Evolutionary conservation across 176 grass and related monocot genomes (phyloP), one percentile per base, ranked within the genome.

Genomic region (Oryza australiensis): DNA sequence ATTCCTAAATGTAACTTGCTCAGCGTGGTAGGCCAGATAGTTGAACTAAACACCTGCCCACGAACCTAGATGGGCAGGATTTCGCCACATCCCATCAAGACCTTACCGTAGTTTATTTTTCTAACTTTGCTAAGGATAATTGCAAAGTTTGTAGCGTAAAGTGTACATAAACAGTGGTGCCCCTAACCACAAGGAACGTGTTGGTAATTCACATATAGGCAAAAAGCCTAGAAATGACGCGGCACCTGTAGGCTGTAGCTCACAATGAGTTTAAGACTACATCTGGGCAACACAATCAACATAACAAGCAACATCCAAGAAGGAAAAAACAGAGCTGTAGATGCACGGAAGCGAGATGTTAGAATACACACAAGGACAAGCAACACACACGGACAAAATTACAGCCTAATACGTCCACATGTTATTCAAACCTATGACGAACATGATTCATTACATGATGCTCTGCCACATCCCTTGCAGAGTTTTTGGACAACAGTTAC

Each of bases 401-500:
- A 85, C 18, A 80, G 13, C 24, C 72, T 75, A 55, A 81, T 70
- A 70, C 51, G 51, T 71, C 49, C 77, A 85, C 62, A 68, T 70
- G 40, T 69, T 80, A 71, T 73, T 85, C 71, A 89, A 80, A 51
- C 70, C 76, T 76, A 75, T 64, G 34, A 42, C 59, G 2, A 68
- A 60, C 62, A 49, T 18, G 15, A 43, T 78, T 51, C 35, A 77
- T 33, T 88, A 78, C 88, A 86, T 33, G 15, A 51, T 24, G 55
- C 72, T 81, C 82, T 78, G 78, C 83, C 59, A 37, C 62, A 68
- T 60, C 67, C 67, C 74, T 62, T 28, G 57, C 66, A 77, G 83
- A 86, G 83, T 86, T 79, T 74, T 51, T 27, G 4, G n/a, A 79
- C 49, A 86, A 0, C 45, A 32, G 62, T 89, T 75, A 57, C 45